Base-by-base conservation (phyloP, 371 early-diverging fungal genomes). In the Mortierella sp. region DNA sequence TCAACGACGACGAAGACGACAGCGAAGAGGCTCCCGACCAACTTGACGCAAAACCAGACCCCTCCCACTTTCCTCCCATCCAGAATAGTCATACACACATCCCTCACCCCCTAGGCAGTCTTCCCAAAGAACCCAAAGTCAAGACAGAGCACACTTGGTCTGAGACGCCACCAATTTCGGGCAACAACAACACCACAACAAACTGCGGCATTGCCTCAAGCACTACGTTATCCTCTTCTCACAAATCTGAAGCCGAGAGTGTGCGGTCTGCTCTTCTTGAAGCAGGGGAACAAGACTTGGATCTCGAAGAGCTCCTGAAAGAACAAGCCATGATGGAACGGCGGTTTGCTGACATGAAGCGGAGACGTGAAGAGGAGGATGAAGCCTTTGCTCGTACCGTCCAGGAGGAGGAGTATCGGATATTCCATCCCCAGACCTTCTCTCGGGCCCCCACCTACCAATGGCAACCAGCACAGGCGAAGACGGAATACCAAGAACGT, bases 321-420 rank as follows among this genome's bases (percentile, higher is more conserved):
- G 66, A 69, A 31, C 78, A 76, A 23, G 58, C 51, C 0, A 31
- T 43, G 56, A 69, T 76, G 66, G 78, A 76, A 38, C 63, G 62
- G 46, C 58, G 70, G 8, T 21, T 64, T 39, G 61, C 58, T 0
- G 70, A 61, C 27, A 27, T 70, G 60, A 69, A 70, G 60, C 61
- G 78, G 9, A 30, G 50, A 24, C 57, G 78, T 10, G 76, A 74
- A 31, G 78, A 76, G n/a, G 78, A 69, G 24, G 78, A 76, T 30
- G 78, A 76, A 23, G 54, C 56, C 1, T 54, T 70, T 45, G 78
- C 78, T 19, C 28, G 62, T 14, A 58, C 63, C 23, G 43, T 76
- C 2, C 78, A 76, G 26, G 70, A 76, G 28, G 70, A 76, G 23
- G 78, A 76, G 42, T 9, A 41, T 21, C 31, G 9, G 14, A 13